Percentiles rank a stretch among this genome's conserved stretches.
Evolutionary conservation across 2,329 filamentous ascomycete genomes (phyloP).

Genomic region (Elsinoe arachidis): DNA sequence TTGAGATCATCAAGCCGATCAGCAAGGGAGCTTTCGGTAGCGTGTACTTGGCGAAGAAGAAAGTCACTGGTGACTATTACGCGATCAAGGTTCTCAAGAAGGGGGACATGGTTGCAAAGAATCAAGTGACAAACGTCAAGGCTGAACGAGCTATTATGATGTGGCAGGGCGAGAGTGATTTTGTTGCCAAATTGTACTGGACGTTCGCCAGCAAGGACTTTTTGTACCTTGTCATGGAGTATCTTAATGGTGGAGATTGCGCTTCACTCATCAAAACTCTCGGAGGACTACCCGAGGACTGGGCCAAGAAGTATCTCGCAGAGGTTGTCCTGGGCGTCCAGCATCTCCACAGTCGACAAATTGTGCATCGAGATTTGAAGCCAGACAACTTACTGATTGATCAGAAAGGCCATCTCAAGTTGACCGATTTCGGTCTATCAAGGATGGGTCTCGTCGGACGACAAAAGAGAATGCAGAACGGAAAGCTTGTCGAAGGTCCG

Average conservation of each 20-base stretch:
- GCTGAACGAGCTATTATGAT: conserved; percentile 99
- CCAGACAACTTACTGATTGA: conserved; percentile 97
- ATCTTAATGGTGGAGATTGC: conserved; percentile 94
- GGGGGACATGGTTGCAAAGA: conserved; percentile 99
- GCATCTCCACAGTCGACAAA: conserved; percentile 85
- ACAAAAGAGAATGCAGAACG: conserved; percentile 85
- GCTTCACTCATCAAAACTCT: conserved; percentile 93
- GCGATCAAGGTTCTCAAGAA: conserved; percentile 98
- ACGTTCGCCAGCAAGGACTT: conserved; percentile 99
- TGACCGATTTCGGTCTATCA: conserved; percentile 95
- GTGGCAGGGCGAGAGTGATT: conserved; percentile 99
- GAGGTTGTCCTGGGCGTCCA: conserved; percentile 96
- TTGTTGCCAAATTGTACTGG: conserved; percentile 98
- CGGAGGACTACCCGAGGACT: conserved; percentile 86
- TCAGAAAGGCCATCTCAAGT: conserved; percentile 88
- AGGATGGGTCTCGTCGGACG: conserved; percentile 94
- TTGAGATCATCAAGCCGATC: conserved; percentile 98
- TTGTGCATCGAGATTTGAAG: conserved; percentile 94
- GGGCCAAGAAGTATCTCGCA: conserved; percentile 94
- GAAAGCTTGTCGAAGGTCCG: conserved; percentile 69
- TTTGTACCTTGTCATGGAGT: conserved; percentile 97
- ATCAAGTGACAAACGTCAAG: conserved; percentile 98
- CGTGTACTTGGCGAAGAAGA: conserved; percentile 97
- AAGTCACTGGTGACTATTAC: conserved; percentile 95
- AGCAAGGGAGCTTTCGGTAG: conserved; percentile 98